These are phyloP conservation scores for Balamuthia mandrillaris DNA, from an alignment of 208 protist species.

Conservation along the genomic window DNA sequence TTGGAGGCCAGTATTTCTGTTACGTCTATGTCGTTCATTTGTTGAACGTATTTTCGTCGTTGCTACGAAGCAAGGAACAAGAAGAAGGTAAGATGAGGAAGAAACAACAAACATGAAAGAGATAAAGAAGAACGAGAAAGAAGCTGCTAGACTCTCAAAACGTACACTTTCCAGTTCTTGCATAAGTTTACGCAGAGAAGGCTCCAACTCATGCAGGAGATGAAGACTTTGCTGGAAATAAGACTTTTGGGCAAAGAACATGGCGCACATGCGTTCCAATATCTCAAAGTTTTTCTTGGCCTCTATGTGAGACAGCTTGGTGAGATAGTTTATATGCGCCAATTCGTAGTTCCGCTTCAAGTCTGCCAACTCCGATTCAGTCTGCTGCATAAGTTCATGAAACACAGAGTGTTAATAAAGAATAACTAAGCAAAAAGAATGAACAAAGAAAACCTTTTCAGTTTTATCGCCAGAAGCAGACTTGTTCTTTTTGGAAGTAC, in stretches of 20 bases:
- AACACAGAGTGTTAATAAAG: neutral
- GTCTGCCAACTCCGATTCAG: slow-evolving; percentile 3
- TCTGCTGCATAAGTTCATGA: neutral
- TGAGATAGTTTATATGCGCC: slow-evolving; percentile 1
- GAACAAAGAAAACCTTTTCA: neutral
- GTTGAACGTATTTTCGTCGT: too few relatives aligned
- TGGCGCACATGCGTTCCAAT: neutral
- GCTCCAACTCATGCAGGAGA: neutral
- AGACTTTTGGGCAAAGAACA: neutral
- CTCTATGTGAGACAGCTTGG: neutral
- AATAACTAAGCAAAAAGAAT: neutral
- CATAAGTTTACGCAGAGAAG: neutral
- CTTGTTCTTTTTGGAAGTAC: neutral
- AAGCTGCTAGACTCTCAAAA: too few relatives aligned
- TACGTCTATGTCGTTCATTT: too few relatives aligned
- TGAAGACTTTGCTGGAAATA: neutral
- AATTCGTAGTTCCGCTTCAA: neutral
- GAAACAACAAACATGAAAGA: too few relatives aligned
- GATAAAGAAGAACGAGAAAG: too few relatives aligned
- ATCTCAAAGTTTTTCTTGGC: slow-evolving; percentile 24
- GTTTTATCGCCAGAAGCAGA: neutral
- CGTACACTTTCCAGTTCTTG: neutral
- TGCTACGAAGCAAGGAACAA: too few relatives aligned
- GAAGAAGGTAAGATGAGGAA: too few relatives aligned
- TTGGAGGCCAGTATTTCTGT: too few relatives aligned